Base-by-base conservation (phyloP, 2,329 filamentous ascomycete species). In the Laburnicola sp. region DNA sequence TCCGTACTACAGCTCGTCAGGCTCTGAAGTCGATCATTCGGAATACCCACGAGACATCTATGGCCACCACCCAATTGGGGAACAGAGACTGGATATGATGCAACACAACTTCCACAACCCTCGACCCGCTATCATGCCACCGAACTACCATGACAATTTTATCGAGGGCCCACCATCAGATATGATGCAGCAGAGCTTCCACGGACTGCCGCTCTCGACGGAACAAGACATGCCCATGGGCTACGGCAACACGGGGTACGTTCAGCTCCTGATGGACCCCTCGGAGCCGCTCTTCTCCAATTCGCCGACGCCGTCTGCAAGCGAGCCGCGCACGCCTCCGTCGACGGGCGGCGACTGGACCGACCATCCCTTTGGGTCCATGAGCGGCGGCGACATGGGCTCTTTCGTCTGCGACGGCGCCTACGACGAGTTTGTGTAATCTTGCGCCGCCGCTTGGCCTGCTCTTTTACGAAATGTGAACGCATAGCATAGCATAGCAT, bases 251-350 rank as follows among this genome's bases (percentile, higher is more conserved):
- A 43, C 53, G 1, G 54, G 49, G 0, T 66, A 61, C 36, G 40
- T 64, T n/a, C 44, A 63, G 6, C 48, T 60, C 3, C 48, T 42
- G 10, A 58, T 61, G 4, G 57, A 59, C 26, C 53, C 60, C 0
- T 43, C 56, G 2, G 67, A 65, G 26, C 54, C 60, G 1, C 26
- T 69, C 11, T 68, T 69, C 50, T 51, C 57, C 2, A 51, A 57
- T 10, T 60, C 55, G 10, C 63, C 65, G 1, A 62, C 59, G 10
- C 57, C 60, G 0, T 43, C 45, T 5, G 41, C 50, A 2, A 61
- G 64, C 28, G 62, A 60, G 51, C 65, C 63, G 10, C 42, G 53
- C 11, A 67, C 65, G 16, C 65, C 65, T 2, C 37, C 41, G 6
- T 52, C 51, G 23, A 47, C 45, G 9, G 28, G 8, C 4, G 45